Base-by-base conservation (phyloP, 371 early-diverging fungal genomes). In the Umbelopsis sp. region DNA sequence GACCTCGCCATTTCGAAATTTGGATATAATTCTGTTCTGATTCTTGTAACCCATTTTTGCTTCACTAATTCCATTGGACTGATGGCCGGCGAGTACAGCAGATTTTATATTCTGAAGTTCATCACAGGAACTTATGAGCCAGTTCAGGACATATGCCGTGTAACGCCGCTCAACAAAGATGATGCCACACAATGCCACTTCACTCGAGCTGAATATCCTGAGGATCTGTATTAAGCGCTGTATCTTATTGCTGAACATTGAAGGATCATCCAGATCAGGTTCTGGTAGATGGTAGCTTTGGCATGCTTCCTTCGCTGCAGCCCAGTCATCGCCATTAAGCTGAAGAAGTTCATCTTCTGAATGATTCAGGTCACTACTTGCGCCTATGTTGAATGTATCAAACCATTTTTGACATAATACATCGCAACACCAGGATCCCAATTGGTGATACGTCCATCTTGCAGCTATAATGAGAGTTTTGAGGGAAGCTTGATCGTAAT, bases 121-220 rank as follows among this genome's bases (percentile, higher is more conserved):
- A 18, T 44, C 67, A 51, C 76, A 71, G 11, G 81, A 77, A 32
- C 79, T 70, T 8, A 93, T 79, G 4, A 94, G 50, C 16, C 76
- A 50, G 29, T 81, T 69, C 0, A 97, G 71, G 0, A 90, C 84
- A n/a, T 84, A 72, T 0, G 95, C 96, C 0, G 91, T 90, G 41
- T 91, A 77, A 44, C 96, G 80, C 35, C 91, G 84, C 66, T 90
- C 83, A 4, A 91, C 91, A 75, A 97, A 97, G 24, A 95, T 81
- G 50, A 97, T 96, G 16, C 93, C 94, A 65, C 96, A 92, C 72
- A 96, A 92, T 3, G 85, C 78, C 0, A 75, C 68, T 0, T 74
- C 63, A 1, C 69, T 38, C 18, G 50, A 24, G 2, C 70, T 44
- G 70, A 81, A 76, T 53, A 82, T 62, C 35, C 77, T 32, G 64